Base-by-base conservation (phyloP, 257 asterid genomes). In the Solanum sejunctum region DNA sequence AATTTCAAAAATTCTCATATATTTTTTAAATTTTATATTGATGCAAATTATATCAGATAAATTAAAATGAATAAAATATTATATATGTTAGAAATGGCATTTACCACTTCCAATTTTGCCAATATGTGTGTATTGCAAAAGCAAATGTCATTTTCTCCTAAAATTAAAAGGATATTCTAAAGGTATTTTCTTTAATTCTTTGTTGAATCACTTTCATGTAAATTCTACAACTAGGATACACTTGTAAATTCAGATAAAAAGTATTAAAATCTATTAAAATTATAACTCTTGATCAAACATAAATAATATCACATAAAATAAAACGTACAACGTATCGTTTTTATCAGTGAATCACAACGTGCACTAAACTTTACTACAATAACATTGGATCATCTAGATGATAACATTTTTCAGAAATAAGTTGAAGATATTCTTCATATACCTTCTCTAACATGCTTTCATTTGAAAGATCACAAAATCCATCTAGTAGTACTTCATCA, bases 371-470 rank as follows among this genome's bases (percentile, higher is more conserved):
- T 3, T 32, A 23, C 45, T 75, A 75, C 60, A 75, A 47, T 4
- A 75, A 75, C 81, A 75, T 49, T 77, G 63, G 43, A 75, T 23
- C 39, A 75, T 73, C 58, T 21, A 43, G 81, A 23, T 41, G 5
- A 43, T 49, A 64, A 45, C 79, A 83, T 16, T 64, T 64, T 39
- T 83, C 85, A 23, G 85, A 83, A 64, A 87, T 51, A 64, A 87
- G 87, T 4, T 82, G 89, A n/a, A 85, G 78, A 73, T 85, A 87
- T 80, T 87, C 89, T 8, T 87, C 87, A 28, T 84, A 87, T 10
- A 87, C 73, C 21, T 81, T 87, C 20, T 85, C 89, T 0, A 87
- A 12, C 57, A 70, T 47, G 28, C 47, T 66, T 1, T 72, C 80
- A 36, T 36, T 26, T 69, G 66, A 32, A 12, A 32, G 57, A 20